Percentiles rank a stretch among this genome's conserved stretches.
These are phyloP conservation scores for Salmacisia buchloeana DNA, from an alignment of 1,284 basidiomycete species.

Conservation along the genomic window DNA sequence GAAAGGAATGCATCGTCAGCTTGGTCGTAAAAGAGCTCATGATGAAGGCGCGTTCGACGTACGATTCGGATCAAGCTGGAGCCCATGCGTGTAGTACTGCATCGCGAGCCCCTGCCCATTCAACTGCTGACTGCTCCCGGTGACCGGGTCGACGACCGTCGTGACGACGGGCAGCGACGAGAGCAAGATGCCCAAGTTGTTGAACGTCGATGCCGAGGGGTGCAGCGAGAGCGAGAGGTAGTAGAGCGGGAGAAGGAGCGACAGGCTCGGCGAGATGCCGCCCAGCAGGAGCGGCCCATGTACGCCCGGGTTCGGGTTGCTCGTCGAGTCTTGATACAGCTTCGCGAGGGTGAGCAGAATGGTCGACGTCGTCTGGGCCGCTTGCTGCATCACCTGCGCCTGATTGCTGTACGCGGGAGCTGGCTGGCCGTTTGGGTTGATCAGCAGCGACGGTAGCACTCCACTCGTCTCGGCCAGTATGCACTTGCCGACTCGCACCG, in stretches of 20 bases:
- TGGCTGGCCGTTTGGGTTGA: conserved; percentile 7
- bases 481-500: conserved; percentile 25
- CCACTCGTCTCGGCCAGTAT: conserved; percentile 36
- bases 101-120: conserved; percentile 55
- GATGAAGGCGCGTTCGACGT: background rate
- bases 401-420: background rate
- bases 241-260: conserved; percentile 58
- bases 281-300: conserved; percentile 33
- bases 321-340: conserved; percentile 56
- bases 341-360: conserved; percentile 61
- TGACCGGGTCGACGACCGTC: conserved; percentile 22
- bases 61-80: conserved; percentile 57
- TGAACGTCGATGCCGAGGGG: conserved; percentile 60
- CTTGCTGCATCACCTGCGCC: conserved; percentile 42
- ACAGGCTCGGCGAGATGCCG: conserved; percentile 55
- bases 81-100: conserved; percentile 59
- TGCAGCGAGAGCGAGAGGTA: conserved; percentile 60
- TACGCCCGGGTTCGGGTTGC: conserved; percentile 24
- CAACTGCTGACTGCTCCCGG: conserved; percentile 46
- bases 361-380: conserved; percentile 56
- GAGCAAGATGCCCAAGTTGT: conserved; percentile 62
- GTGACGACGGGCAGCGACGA: conserved; percentile 54
- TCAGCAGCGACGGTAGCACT: conserved; percentile 26
- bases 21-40: background rate
- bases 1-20: background rate